phyloP scores from a whole-genome alignment of 352 stramenopile genomes.

The Achlya hypogyna region DNA sequence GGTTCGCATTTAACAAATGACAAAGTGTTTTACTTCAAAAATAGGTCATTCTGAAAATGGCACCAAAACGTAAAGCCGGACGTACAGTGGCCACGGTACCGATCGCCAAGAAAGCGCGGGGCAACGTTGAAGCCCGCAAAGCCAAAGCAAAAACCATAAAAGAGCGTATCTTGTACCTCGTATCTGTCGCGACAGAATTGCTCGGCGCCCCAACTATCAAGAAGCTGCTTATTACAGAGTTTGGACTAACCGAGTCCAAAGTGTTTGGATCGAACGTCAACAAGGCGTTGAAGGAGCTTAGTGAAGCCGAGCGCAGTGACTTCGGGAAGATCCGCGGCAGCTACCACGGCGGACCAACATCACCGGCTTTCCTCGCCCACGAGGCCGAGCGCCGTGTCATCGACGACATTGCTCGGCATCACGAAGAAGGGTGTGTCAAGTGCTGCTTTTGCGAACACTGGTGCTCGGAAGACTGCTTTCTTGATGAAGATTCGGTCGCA shows the following conservation, averaged over 20 bases:
- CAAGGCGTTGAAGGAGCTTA: conserved; percentile 1
- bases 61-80: background rate
- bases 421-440: background rate
- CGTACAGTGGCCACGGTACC: background rate
- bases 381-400: background rate
- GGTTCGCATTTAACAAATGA: no score
- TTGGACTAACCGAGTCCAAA: background rate
- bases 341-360: conserved; percentile 6
- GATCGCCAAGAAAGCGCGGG: background rate
- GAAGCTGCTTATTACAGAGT: conserved; percentile 6
- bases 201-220: background rate
- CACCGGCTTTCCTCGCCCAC: background rate
- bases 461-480: background rate
- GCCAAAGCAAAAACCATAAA: conserved; percentile 12
- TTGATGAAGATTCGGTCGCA: conserved; percentile 13
- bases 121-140: background rate
- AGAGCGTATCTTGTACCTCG: conserved; percentile 8
- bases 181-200: background rate
- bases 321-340: conserved; percentile 6
- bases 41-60: background rate
- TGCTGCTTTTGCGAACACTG: conserved; percentile 11
- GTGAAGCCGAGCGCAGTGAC: background rate
- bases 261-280: background rate
- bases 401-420: background rate
- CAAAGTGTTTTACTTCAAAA: no score